A percentile compares a stretch with the other conserved stretches of the same genome.
Conservation (phyloP, 176 grass and related monocot genomes). For the Musa troglodytarum region DNA sequence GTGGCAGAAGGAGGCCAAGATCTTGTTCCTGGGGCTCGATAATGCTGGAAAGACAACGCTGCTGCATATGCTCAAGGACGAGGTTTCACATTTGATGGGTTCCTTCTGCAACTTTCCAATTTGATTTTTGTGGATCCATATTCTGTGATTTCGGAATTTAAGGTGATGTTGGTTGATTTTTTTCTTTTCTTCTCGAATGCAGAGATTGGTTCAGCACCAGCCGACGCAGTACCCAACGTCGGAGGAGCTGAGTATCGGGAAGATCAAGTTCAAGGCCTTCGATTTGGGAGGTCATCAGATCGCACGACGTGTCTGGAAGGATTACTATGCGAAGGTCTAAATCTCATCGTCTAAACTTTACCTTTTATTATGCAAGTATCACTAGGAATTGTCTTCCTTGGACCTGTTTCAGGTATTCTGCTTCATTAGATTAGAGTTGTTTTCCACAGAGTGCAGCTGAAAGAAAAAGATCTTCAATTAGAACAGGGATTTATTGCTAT, state of each 20-base stretch:
- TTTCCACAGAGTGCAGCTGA: not conserved
- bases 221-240: conserved; percentile 83
- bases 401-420: not conserved
- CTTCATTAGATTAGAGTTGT: not conserved
- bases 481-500: too few species aligned
- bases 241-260: conserved; percentile 73
- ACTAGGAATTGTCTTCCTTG: too few species aligned
- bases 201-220: conserved; percentile 90
- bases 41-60: conserved; percentile 82
- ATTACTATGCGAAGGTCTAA: conserved; percentile 84
- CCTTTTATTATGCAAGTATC: too few species aligned
- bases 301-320: conserved; percentile 90
- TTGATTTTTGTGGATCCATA: not conserved
- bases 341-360: conserved; percentile 4
- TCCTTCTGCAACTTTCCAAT: not conserved
- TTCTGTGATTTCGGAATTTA: not conserved
- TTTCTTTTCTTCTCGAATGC: conserved; percentile 2
- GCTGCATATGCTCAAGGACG: conserved; percentile 88
- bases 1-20: conserved; percentile 87
- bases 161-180: conserved; percentile 2
- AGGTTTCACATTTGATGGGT: conserved; percentile 23
- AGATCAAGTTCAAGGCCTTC: conserved; percentile 90
- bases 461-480: not conserved
- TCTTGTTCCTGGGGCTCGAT: conserved; percentile 79
- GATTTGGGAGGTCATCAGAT: conserved; percentile 94